Percentiles rank a stretch among this genome's conserved stretches.
Conservation (phyloP, 2,329 filamentous ascomycete species). For the Claviceps arundinis region DNA sequence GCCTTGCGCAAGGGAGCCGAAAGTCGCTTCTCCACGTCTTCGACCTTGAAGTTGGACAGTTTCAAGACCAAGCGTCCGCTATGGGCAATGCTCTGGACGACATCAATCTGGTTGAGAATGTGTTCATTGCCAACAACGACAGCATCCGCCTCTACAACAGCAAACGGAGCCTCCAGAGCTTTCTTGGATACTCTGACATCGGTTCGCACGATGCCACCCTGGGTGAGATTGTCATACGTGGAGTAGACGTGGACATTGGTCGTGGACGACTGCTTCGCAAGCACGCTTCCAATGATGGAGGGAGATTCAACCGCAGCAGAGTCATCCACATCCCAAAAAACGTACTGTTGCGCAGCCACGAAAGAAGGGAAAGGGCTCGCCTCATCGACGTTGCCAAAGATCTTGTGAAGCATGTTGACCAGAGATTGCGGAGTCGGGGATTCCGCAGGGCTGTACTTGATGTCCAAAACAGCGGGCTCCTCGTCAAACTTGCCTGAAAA, state of each 20-base stretch:
- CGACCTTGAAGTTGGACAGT: conserved; percentile 68
- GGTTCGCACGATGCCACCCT: conserved; percentile 68
- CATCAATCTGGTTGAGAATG: conserved; percentile 64
- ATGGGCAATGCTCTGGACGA: conserved; percentile 55
- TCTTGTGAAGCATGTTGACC: conserved; percentile 34
- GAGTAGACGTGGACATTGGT: conserved; percentile 48
- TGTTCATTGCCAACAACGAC: conserved; percentile 67
- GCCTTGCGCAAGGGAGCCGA: conserved; percentile 56
- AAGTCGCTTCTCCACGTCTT: conserved; percentile 80
- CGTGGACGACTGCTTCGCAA: conserved; percentile 61
- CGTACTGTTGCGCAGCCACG: conserved; percentile 64
- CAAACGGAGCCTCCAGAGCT: conserved; percentile 73
- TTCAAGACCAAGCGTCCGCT: conserved; percentile 64
- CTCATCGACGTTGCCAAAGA: conserved; percentile 41
- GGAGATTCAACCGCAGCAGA: conserved; percentile 55
- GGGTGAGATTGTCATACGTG: conserved; percentile 50
- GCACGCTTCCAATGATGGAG: conserved; percentile 40
- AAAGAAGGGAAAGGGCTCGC: conserved; percentile 27
- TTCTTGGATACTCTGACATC: conserved; percentile 77
- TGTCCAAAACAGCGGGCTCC: conserved; percentile 56
- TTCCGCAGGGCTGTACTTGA: conserved; percentile 73
- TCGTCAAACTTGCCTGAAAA: conserved; percentile 58
- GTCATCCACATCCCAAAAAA: conserved; percentile 83
- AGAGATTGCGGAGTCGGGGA: conserved; percentile 42
- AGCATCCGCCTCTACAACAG: conserved; percentile 66